These are phyloP conservation scores for Septoria linicola DNA, from an alignment of 2,329 filamentous ascomycete genomes.

Conservation along the genomic window DNA sequence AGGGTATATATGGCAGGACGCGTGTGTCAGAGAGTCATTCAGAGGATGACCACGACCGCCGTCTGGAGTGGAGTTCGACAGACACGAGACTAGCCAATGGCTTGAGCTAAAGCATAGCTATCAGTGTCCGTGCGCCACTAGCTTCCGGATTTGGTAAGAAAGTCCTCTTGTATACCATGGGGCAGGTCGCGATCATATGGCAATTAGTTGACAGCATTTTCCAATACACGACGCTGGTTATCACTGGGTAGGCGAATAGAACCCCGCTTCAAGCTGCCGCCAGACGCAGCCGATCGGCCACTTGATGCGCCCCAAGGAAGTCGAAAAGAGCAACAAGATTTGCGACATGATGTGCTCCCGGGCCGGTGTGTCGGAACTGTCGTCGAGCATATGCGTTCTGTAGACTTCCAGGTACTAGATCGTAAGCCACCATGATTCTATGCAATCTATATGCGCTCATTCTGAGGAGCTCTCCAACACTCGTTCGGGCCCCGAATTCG, in stretches of 20 bases:
- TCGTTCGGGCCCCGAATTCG: slow-evolving; percentile 32
- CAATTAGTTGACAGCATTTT: neutral
- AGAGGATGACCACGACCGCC: neutral
- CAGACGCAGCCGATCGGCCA: slow-evolving; percentile 22
- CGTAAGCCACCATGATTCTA: slow-evolving; percentile 36
- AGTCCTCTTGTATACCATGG: slow-evolving; percentile 6
- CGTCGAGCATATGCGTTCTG: slow-evolving; percentile 13
- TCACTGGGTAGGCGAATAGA: neutral
- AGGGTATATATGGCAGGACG: too few relatives aligned
- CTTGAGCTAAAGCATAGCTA: slow-evolving; percentile 4
- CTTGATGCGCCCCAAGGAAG: slow-evolving; percentile 24
- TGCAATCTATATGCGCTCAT: slow-evolving; percentile 34
- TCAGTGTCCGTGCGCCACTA: slow-evolving; percentile 11
- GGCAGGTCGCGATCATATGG: neutral
- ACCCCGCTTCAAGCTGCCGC: neutral
- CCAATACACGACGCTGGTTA: neutral
- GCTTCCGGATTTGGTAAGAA: slow-evolving; percentile 11
- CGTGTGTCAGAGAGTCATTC: too few relatives aligned
- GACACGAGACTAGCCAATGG: slow-evolving; percentile 6
- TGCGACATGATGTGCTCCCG: slow-evolving; percentile 5
- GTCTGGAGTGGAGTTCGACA: neutral
- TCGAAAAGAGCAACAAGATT: slow-evolving; percentile 27
- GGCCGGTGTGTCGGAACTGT: slow-evolving; percentile 1
- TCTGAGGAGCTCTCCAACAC: slow-evolving; percentile 29
- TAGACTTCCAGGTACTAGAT: slow-evolving; percentile 9